Evolutionary conservation across 2,329 filamentous ascomycete species (phyloP).

Genomic region (Neonectria punicea): DNA sequence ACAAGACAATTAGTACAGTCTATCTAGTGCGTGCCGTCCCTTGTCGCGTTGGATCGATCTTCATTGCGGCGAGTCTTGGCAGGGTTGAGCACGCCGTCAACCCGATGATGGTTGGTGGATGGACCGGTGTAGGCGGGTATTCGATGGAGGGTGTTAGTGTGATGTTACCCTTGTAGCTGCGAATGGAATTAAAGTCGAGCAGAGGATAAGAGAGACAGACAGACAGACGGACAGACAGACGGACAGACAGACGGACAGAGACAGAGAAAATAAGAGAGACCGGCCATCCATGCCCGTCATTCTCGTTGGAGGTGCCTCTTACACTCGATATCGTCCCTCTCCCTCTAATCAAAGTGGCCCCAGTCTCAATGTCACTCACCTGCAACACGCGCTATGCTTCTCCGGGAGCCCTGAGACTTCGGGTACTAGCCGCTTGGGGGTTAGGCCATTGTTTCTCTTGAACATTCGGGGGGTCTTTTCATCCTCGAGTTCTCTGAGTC

Average conservation of each 20-base stretch:
- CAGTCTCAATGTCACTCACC: constrained; percentile 16
- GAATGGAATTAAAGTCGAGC: neutral
- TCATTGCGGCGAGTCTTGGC: constrained; percentile 6
- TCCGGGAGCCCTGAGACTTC: neutral
- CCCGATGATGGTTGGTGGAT: neutral
- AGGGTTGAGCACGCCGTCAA: neutral
- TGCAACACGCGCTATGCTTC: constrained; percentile 11
- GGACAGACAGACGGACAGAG: no score
- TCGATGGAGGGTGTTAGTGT: neutral
- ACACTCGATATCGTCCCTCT: constrained; percentile 9
- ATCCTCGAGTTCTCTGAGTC: constrained; percentile 5
- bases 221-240: no score
- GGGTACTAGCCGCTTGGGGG: neutral
- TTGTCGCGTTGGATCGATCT: neutral
- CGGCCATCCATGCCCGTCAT: no score
- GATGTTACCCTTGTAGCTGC: neutral
- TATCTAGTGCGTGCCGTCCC: neutral
- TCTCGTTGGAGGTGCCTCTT: neutral
- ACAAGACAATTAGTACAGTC: neutral
- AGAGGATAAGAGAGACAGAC: neutral
- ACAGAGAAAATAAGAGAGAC: no score
- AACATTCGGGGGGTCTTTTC: constrained; percentile 29
- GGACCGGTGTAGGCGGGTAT: no score
- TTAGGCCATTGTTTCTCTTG: constrained; percentile 25
- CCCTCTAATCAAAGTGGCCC: constrained; percentile 24